phyloP scores from a whole-genome alignment of 306 rosid species.

The Oemleria cerasiformis region DNA sequence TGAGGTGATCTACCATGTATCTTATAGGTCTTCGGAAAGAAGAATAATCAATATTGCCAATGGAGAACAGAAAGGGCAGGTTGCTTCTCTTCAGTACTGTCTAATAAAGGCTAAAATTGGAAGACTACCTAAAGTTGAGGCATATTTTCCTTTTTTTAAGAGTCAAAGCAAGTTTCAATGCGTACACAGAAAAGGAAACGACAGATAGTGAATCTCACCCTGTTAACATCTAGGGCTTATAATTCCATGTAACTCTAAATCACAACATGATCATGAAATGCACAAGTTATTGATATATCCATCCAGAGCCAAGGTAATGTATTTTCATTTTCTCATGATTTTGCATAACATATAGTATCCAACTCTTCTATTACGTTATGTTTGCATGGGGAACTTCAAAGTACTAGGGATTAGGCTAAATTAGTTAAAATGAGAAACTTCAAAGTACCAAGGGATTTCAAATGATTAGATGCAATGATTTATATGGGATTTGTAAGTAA shows the following conservation, averaged over 20 bases:
- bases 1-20: conserved; percentile 1
- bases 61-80: background rate
- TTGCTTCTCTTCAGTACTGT: background rate
- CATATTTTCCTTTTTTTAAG: background rate
- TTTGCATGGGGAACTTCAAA: too few relatives aligned
- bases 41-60: background rate
- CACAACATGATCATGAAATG: background rate
- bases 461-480: too few relatives aligned
- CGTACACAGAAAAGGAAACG: background rate
- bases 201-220: background rate
- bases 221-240: background rate
- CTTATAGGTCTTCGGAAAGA: background rate
- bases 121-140: background rate
- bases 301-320: background rate
- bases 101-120: background rate
- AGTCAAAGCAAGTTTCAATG: too few relatives aligned
- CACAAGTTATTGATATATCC: background rate
- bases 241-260: background rate
- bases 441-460: too few relatives aligned
- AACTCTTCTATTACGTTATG: too few relatives aligned
- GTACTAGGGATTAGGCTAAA: too few relatives aligned
- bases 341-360: background rate
- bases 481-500: too few relatives aligned
- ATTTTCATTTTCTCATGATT: background rate
- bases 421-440: too few relatives aligned